These are phyloP conservation scores for Sporothrix schenckii DNA, from an alignment of 2,329 filamentous ascomycete genomes.

Conservation along the genomic window DNA sequence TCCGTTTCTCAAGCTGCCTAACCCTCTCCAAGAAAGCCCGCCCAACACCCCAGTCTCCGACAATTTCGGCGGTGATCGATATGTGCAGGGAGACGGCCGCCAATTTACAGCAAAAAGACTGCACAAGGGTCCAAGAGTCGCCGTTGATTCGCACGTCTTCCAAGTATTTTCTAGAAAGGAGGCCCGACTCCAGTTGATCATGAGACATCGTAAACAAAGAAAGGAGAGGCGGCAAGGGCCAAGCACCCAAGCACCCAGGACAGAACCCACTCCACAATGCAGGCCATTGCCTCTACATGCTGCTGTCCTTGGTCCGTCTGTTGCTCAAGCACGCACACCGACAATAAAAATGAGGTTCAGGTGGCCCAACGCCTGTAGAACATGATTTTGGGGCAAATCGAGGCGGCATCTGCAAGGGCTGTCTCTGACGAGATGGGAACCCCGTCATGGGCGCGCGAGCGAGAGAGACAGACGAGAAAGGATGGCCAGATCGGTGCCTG, in stretches of 20 bases:
- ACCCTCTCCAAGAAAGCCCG: background rate
- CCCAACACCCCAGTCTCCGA: conserved; percentile 5
- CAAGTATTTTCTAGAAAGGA: conserved; percentile 28
- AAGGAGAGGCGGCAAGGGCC: background rate
- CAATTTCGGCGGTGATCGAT: conserved; percentile 33
- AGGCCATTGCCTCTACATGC: background rate
- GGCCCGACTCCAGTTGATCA: conserved; percentile 18
- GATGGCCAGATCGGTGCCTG: conserved; percentile 1
- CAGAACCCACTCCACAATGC: conserved; percentile 9
- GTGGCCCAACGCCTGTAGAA: background rate
- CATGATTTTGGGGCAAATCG: background rate
- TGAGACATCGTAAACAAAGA: conserved; percentile 31
- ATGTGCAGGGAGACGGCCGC: background rate
- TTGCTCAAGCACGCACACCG: conserved; percentile 22
- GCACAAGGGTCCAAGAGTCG: background rate
- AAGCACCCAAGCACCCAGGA: background rate
- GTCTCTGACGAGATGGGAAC: conserved; percentile 16
- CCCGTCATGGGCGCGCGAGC: conserved; percentile 5
- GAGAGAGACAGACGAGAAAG: background rate
- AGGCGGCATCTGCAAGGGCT: conserved; percentile 2
- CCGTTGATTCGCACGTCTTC: background rate
- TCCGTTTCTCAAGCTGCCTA: conserved; percentile 13
- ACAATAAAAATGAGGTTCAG: background rate
- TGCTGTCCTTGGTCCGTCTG: background rate
- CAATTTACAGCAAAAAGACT: background rate